phyloP scores from a whole-genome alignment of 306 rosid species.

The Ammopiptanthus mongolicus region DNA sequence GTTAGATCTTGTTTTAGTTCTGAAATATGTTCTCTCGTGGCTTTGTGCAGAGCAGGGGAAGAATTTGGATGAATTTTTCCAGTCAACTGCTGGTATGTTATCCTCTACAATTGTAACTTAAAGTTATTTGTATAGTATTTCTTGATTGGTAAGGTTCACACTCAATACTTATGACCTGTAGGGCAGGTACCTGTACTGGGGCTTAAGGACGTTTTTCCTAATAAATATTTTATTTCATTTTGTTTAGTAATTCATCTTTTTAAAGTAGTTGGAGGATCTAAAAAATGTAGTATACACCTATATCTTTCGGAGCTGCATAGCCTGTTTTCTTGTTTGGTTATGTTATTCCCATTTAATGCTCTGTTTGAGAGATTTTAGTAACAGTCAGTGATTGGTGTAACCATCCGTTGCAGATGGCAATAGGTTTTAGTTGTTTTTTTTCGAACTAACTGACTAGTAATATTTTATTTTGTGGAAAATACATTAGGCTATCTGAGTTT shows the following conservation, averaged over 20 bases:
- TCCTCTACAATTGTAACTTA: background rate
- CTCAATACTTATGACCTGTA: background rate
- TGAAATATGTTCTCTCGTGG: constrained; percentile 10
- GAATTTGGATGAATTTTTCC: constrained; percentile 78
- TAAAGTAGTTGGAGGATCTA: background rate
- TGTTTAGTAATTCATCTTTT: background rate
- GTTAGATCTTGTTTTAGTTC: background rate
- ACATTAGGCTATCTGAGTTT: background rate
- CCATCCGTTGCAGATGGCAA: background rate
- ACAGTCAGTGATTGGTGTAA: background rate
- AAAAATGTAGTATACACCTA: background rate
- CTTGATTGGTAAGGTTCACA: background rate
- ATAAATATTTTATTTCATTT: background rate
- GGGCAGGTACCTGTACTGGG: background rate
- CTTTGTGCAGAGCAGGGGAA: constrained; percentile 67
- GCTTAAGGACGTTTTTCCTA: background rate
- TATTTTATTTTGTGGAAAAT: background rate
- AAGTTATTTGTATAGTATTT: background rate
- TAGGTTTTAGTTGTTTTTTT: background rate
- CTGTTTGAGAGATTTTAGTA: background rate
- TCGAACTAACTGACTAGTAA: background rate
- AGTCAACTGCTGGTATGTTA: constrained; percentile 72
- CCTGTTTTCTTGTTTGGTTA: background rate
- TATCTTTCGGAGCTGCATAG: background rate
- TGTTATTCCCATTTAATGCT: background rate